Evolutionary conservation across 768 basidiomycete species (phyloP).

Genomic region (Leccinum olivaceopallidum): DNA sequence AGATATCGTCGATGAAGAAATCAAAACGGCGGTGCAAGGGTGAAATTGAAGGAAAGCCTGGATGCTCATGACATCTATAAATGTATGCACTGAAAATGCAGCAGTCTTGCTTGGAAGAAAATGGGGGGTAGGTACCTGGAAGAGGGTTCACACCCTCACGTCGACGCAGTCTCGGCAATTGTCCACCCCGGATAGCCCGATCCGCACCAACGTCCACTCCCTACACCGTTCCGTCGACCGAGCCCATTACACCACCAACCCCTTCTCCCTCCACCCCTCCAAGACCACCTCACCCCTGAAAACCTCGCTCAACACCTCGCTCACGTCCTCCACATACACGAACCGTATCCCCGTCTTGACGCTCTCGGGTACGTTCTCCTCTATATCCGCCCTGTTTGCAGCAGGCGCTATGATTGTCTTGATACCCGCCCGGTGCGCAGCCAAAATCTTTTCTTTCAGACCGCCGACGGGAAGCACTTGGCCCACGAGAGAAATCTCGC

Average conservation of each 20-base stretch:
- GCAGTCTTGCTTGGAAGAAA: background rate
- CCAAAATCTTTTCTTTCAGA: slow-evolving; percentile 93
- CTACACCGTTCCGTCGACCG: background rate
- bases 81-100: background rate
- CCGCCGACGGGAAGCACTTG: slow-evolving; percentile 97
- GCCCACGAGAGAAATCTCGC: slow-evolving; percentile 94
- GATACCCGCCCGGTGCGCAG: slow-evolving; percentile 96
- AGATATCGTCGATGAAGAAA: background rate
- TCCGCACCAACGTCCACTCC: background rate
- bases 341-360: slow-evolving; percentile 95
- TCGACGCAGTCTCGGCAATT: background rate
- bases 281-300: slow-evolving; percentile 64
- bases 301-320: slow-evolving; percentile 85
- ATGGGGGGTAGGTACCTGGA: background rate
- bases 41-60: background rate
- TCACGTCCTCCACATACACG: slow-evolving; percentile 93
- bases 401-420: slow-evolving; percentile 86
- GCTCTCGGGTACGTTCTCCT: slow-evolving; percentile 95
- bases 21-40: background rate
- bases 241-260: slow-evolving; percentile 36
- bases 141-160: background rate
- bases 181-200: background rate
- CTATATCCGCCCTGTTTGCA: slow-evolving; percentile 91
- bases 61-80: background rate
- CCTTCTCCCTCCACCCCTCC: slow-evolving; percentile 66